Evolutionary conservation across 495 filamentous ascomycete genomes (phyloP).

Genomic region (Corynascus novoguineensis): DNA sequence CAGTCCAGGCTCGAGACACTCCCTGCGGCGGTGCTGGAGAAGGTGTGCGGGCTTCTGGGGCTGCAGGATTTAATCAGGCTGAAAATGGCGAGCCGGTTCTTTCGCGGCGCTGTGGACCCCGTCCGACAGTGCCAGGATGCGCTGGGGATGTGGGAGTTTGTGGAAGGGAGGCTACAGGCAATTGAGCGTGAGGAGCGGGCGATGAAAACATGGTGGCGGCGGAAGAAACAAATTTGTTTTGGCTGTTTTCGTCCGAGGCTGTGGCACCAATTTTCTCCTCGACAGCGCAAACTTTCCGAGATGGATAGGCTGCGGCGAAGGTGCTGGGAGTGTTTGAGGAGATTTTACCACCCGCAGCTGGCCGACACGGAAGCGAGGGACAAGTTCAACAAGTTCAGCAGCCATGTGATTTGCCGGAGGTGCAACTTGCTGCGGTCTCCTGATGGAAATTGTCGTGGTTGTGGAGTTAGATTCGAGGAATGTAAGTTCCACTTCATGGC

Average conservation of each 20-base stretch:
- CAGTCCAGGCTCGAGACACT: conserved; percentile 4
- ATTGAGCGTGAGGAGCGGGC: background rate
- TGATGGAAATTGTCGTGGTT: conserved; percentile 8
- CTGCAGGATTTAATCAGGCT: conserved; percentile 7
- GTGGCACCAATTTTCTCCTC: background rate
- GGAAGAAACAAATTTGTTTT: background rate
- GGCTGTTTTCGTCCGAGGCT: conserved; percentile 4
- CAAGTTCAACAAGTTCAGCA: background rate
- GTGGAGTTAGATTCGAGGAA: background rate
- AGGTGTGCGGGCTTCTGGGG: conserved; percentile 7
- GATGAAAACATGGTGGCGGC: background rate
- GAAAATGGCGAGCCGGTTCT: background rate
- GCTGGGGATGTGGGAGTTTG: conserved; percentile 1
- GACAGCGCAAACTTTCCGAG: background rate
- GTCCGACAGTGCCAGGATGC: conserved; percentile 1
- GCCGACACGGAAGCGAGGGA: background rate
- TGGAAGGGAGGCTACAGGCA: background rate
- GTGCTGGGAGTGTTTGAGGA: conserved; percentile 12
- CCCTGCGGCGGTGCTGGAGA: background rate
- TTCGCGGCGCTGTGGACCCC: background rate
- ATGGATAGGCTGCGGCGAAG: background rate
- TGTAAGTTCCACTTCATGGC: background rate
- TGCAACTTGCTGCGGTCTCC: background rate
- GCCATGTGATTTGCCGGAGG: background rate
- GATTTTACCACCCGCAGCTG: background rate